Conservation (phyloP, 495 filamentous ascomycete species). For the Penicillium cinerascens region DNA sequence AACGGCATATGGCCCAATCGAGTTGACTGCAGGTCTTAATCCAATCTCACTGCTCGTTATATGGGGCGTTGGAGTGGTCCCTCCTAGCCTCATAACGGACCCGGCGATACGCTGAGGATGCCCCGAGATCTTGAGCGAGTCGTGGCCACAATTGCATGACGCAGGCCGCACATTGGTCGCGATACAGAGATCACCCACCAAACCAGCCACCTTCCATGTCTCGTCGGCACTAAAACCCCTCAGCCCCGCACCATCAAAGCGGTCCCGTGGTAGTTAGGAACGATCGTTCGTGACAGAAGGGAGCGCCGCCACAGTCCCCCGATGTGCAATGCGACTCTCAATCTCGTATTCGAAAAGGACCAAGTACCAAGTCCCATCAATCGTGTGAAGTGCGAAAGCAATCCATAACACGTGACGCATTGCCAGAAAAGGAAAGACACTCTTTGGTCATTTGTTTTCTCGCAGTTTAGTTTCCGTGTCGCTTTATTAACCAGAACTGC, state of each 20-base stretch:
- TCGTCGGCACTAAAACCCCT: not conserved
- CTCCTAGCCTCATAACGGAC: constrained; percentile 2
- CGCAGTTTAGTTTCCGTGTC: constrained; percentile 1
- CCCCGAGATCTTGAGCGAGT: constrained; percentile 3
- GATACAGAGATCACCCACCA: not conserved
- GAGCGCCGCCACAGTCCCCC: constrained; percentile 1
- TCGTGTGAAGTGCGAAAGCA: not conserved
- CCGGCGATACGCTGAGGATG: constrained; percentile 1
- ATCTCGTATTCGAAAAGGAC: not conserved
- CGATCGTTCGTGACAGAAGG: not conserved
- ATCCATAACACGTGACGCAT: constrained; percentile 21
- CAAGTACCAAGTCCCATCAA: not conserved
- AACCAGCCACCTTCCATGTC: not conserved
- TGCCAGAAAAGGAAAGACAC: constrained; percentile 18
- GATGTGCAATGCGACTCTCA: constrained; percentile 9
- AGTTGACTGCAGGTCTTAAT: constrained; percentile 7
- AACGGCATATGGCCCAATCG: constrained; percentile 9
- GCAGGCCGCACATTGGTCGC: not conserved
- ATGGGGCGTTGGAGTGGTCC: constrained; percentile 6
- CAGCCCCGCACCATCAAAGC: constrained; percentile 1
- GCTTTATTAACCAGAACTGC: constrained; percentile 2
- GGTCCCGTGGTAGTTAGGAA: not conserved
- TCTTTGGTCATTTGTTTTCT: not conserved
- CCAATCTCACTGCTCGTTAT: constrained; percentile 13
- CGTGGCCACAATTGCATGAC: not conserved